A percentile compares a stretch with the other conserved stretches of the same genome.
phyloP scores from a whole-genome alignment of 306 rosid species.

The Pachyrhizus erosus region DNA sequence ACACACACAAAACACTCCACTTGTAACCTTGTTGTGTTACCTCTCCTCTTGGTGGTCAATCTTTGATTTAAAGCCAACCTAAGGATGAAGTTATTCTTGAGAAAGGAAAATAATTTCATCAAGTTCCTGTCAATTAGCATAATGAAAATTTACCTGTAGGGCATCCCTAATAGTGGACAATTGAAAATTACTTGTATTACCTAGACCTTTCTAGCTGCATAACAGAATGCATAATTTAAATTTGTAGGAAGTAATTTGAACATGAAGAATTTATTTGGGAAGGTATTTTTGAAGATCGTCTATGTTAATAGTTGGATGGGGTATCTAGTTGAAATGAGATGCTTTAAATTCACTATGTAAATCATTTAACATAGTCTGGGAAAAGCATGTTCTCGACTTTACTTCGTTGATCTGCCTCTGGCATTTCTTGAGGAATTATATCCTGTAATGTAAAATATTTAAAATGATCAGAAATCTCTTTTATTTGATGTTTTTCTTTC shows the following conservation, averaged over 20 bases:
- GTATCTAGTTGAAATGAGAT: not conserved
- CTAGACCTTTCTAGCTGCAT: not conserved
- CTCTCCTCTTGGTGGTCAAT: not conserved
- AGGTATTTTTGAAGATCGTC: not conserved
- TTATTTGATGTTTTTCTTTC: slow-evolving; percentile 6
- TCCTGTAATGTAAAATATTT: not conserved
- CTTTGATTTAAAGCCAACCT: not conserved
- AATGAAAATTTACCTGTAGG: not conserved
- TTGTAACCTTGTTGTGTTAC: not conserved
- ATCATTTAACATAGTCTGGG: slow-evolving; percentile 8
- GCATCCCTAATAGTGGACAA: not conserved
- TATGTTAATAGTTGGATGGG: slow-evolving; percentile 4
- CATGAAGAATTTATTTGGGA: not conserved
- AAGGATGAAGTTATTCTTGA: not conserved
- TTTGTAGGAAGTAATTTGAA: not conserved
- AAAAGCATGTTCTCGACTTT: slow-evolving; percentile 7
- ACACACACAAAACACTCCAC: not conserved
- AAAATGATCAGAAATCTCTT: not conserved
- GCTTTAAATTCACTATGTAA: not conserved
- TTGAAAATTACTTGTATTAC: not conserved
- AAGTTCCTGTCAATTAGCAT: not conserved
- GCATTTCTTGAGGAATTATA: not conserved
- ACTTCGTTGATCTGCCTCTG: slow-evolving; percentile 9
- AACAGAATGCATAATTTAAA: not conserved
- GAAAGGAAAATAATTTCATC: not conserved